Conservation (phyloP, 495 filamentous ascomycete species). For the Aspergillus sparsus region DNA sequence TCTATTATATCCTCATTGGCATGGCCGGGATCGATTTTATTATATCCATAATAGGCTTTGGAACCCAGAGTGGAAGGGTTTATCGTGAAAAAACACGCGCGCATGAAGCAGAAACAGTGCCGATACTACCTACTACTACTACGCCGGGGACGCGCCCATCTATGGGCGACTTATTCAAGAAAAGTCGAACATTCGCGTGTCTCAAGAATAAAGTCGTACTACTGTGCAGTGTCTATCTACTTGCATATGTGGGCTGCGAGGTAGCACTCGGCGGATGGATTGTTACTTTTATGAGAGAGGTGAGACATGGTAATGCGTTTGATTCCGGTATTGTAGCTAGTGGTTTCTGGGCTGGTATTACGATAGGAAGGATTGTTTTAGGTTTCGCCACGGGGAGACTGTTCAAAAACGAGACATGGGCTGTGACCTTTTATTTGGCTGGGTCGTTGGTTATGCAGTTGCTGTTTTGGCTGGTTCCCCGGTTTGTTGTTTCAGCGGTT, state of each 20-base stretch:
- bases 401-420: conserved; percentile 51
- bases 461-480: conserved; percentile 64
- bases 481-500: conserved; percentile 68
- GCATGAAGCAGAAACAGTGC: too few relatives aligned
- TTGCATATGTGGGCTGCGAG: conserved; percentile 75
- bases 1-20: conserved; percentile 50
- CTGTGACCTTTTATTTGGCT: conserved; percentile 53
- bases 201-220: conserved; percentile 58
- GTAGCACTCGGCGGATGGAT: conserved; percentile 72
- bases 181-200: conserved; percentile 25
- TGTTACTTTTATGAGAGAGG: conserved; percentile 58
- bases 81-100: background rate
- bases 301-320: conserved; percentile 52
- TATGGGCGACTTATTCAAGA: background rate
- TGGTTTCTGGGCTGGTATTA: conserved; percentile 62
- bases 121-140: too few relatives aligned
- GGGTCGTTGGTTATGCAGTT: conserved; percentile 54
- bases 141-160: background rate
- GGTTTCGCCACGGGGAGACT: conserved; percentile 53
- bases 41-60: background rate
- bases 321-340: conserved; percentile 57
- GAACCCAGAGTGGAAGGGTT: background rate
- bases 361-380: conserved; percentile 54
- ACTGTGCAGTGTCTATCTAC: conserved; percentile 67
- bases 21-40: conserved; percentile 37